Conservation (phyloP, 179 eudicot genomes). For the Carnegiea gigantea region DNA sequence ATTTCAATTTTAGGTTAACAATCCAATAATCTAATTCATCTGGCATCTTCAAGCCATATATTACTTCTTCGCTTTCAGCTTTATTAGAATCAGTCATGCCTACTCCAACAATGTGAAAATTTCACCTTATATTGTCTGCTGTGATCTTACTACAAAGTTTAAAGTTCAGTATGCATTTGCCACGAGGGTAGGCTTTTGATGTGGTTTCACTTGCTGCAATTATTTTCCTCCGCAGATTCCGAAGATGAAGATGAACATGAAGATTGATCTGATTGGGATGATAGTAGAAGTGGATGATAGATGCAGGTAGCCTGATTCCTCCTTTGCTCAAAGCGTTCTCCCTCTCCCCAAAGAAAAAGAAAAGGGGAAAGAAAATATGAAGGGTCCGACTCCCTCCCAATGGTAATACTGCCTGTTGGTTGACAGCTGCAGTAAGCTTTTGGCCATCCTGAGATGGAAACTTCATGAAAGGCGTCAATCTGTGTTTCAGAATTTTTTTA, state of each 20-base stretch:
- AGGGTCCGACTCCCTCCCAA: no score
- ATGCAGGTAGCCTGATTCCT: constrained; percentile 6
- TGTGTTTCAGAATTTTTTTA: background rate
- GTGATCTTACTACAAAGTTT: background rate
- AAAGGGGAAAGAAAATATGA: background rate
- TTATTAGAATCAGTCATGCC: background rate
- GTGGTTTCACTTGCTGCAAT: constrained; percentile 9
- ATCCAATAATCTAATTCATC: background rate
- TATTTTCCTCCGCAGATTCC: constrained; percentile 54
- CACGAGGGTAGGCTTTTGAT: background rate
- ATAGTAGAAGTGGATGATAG: constrained; percentile 12
- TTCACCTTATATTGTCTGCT: background rate
- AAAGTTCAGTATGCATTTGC: background rate
- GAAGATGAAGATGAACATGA: constrained; percentile 80
- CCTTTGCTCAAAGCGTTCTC: background rate
- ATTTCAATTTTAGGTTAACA: background rate
- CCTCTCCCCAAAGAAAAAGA: background rate
- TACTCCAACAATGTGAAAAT: background rate
- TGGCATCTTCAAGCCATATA: background rate
- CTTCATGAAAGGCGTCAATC: background rate
- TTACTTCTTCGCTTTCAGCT: background rate
- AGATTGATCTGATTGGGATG: constrained; percentile 51
- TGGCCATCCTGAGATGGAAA: background rate
- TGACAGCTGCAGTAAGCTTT: no score
- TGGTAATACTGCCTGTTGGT: background rate